phyloP scores from a whole-genome alignment of 2,329 filamentous ascomycete species.

The Hypomyces rosellus region DNA sequence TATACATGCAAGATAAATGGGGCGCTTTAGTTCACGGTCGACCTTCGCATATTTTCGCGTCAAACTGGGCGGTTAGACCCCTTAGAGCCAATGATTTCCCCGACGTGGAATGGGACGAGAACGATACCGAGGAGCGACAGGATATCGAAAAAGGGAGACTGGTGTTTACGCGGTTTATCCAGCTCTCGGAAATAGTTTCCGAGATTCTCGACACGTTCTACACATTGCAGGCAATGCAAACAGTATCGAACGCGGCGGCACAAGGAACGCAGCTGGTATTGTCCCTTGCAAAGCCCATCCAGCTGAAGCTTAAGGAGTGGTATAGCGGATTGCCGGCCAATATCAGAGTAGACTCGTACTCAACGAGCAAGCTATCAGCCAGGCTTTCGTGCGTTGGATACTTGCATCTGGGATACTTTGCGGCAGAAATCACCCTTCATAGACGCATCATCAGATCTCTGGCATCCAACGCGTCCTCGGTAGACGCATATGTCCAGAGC shows the following conservation, averaged over 20 bases:
- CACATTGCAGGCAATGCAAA: constrained; percentile 68
- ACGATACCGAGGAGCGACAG: constrained; percentile 53
- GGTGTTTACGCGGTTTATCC: constrained; percentile 69
- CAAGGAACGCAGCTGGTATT: constrained; percentile 69
- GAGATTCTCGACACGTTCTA: constrained; percentile 82
- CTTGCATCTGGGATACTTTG: constrained; percentile 87
- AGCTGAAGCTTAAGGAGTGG: constrained; percentile 78
- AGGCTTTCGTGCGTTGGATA: constrained; percentile 62
- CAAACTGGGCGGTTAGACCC: constrained; percentile 69
- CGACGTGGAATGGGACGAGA: constrained; percentile 62
- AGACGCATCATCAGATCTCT: constrained; percentile 84
- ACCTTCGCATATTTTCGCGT: constrained; percentile 64
- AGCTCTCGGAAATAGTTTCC: constrained; percentile 66
- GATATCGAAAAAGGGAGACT: constrained; percentile 63
- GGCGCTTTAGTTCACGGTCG: constrained; percentile 78
- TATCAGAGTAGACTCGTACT: constrained; percentile 60
- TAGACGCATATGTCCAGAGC: constrained; percentile 78
- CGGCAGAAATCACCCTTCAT: constrained; percentile 88
- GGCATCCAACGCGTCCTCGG: constrained; percentile 32
- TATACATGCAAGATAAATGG: constrained; percentile 95
- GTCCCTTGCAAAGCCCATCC: constrained; percentile 71
- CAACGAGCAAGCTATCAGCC: constrained; percentile 28
- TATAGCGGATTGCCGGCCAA: constrained; percentile 60
- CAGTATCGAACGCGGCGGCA: constrained; percentile 57
- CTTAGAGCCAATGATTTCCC: constrained; percentile 65